phyloP scores from a whole-genome alignment of 129 eudicot genomes.

The Saposhnikovia divaricata region DNA sequence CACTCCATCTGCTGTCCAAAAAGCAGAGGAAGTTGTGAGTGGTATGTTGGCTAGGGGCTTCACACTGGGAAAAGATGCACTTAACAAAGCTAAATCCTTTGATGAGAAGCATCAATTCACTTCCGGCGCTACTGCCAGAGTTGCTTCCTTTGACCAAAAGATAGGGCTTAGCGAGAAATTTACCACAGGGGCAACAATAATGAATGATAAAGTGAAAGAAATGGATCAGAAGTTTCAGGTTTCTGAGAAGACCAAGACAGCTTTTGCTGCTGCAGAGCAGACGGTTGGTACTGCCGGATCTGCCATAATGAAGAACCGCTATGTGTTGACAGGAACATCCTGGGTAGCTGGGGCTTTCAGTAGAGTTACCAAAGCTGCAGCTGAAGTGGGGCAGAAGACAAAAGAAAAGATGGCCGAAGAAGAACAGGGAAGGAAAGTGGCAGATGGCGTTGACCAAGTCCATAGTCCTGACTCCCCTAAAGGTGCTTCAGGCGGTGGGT shows the following conservation, averaged over 20 bases:
- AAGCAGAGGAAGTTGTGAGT: constrained; percentile 90
- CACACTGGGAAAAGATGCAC: constrained; percentile 77
- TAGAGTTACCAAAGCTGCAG: constrained; percentile 76
- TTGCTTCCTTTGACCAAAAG: constrained; percentile 78
- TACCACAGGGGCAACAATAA: constrained; percentile 54
- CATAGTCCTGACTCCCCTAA: constrained; percentile 22
- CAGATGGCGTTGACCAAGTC: constrained; percentile 24
- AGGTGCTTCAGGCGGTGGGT: constrained; percentile 9
- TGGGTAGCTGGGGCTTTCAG: constrained; percentile 81
- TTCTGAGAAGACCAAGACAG: constrained; percentile 79
- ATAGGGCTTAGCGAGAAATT: constrained; percentile 72
- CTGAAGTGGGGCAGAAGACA: constrained; percentile 74
- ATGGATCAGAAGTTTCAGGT: constrained; percentile 88
- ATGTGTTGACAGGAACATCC: constrained; percentile 69
- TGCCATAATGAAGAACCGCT: constrained; percentile 80
- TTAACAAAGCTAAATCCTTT: constrained; percentile 63
- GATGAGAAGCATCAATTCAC: constrained; percentile 70
- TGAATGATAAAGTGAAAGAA: constrained; percentile 78
- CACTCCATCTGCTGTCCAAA: constrained; percentile 50
- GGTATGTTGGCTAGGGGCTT: constrained; percentile 92
- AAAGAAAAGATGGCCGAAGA: constrained; percentile 69
- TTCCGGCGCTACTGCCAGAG: constrained; percentile 73
- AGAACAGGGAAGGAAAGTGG: constrained; percentile 40
- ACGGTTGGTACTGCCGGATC: constrained; percentile 75
- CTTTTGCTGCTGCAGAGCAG: constrained; percentile 77